A percentile compares a stretch with the other conserved stretches of the same genome.
Conservation (phyloP, 2,329 filamentous ascomycete species). For the Davidsoniella neocaledoniae region DNA sequence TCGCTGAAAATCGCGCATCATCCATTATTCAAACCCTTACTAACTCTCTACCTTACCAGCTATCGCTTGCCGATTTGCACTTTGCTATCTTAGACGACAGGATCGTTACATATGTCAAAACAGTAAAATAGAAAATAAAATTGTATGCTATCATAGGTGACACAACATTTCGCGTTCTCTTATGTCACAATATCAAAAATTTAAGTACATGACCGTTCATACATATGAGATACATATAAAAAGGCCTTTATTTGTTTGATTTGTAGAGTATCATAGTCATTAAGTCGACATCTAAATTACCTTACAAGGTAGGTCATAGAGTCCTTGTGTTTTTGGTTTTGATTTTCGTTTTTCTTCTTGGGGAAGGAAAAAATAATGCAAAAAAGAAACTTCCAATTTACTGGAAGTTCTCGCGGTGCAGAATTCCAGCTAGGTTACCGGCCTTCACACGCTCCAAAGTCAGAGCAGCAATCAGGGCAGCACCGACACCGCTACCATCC, state of each 20-base stretch:
- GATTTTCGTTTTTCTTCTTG: not conserved
- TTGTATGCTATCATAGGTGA: too few relatives aligned
- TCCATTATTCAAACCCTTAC: conserved; percentile 14
- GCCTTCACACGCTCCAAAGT: conserved; percentile 47
- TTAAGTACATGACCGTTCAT: too few relatives aligned
- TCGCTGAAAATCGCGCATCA: not conserved
- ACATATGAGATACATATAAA: too few relatives aligned
- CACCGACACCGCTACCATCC: conserved; percentile 71
- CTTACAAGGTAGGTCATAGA: conserved; percentile 1
- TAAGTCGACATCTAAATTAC: not conserved
- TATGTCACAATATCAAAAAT: not conserved
- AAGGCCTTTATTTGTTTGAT: not conserved
- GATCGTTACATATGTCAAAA: too few relatives aligned
- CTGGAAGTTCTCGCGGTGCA: conserved; percentile 45
- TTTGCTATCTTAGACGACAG: conserved; percentile 41
- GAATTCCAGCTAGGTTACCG: conserved; percentile 46
- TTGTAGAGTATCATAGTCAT: conserved; percentile 4
- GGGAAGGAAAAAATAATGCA: too few relatives aligned
- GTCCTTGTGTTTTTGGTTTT: not conserved
- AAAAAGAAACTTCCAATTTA: conserved; percentile 1
- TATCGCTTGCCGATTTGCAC: conserved; percentile 61
- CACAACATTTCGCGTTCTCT: too few relatives aligned
- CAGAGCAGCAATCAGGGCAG: conserved; percentile 73
- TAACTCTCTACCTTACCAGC: conserved; percentile 23
- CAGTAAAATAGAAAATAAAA: too few relatives aligned